These are phyloP conservation scores for Entonaema liquescens DNA, from an alignment of 495 filamentous ascomycete genomes.

Conservation along the genomic window DNA sequence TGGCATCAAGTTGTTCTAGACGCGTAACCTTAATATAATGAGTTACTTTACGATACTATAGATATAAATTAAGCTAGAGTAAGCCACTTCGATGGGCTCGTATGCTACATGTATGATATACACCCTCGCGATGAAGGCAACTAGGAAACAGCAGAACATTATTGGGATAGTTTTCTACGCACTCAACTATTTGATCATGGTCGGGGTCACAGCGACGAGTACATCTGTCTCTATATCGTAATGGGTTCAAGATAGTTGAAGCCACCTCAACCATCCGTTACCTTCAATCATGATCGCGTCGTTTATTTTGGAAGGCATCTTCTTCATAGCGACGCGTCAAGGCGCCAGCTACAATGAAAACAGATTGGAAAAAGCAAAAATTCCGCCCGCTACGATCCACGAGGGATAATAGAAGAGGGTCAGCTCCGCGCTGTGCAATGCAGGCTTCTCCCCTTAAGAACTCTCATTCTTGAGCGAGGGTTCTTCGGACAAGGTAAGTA, in stretches of 20 bases:
- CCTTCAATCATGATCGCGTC: not conserved
- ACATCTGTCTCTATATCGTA: no score
- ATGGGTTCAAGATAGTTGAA: no score
- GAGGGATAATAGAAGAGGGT: slow-evolving; percentile 41
- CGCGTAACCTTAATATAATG: not conserved
- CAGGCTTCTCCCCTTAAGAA: slow-evolving; percentile 30
- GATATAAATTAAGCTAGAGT: not conserved
- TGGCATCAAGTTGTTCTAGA: slow-evolving; percentile 55
- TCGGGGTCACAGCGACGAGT: no score
- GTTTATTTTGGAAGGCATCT: no score
- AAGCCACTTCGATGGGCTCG: not conserved
- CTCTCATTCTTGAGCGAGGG: slow-evolving; percentile 29
- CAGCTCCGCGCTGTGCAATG: slow-evolving; percentile 39
- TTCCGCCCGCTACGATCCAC: slow-evolving; percentile 38
- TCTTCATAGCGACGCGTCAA: slow-evolving; percentile 35
- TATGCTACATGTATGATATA: not conserved
- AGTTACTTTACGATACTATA: not conserved
- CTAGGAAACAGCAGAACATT: not conserved
- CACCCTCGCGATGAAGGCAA: not conserved
- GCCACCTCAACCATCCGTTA: no score
- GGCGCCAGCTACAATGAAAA: slow-evolving; percentile 34
- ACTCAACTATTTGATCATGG: no score
- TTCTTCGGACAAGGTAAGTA: slow-evolving; percentile 33
- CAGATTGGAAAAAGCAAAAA: slow-evolving; percentile 25
- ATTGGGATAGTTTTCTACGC: not conserved